Base-by-base conservation (phyloP, 2,329 filamentous ascomycete species). In the Spiromastix sp. region DNA sequence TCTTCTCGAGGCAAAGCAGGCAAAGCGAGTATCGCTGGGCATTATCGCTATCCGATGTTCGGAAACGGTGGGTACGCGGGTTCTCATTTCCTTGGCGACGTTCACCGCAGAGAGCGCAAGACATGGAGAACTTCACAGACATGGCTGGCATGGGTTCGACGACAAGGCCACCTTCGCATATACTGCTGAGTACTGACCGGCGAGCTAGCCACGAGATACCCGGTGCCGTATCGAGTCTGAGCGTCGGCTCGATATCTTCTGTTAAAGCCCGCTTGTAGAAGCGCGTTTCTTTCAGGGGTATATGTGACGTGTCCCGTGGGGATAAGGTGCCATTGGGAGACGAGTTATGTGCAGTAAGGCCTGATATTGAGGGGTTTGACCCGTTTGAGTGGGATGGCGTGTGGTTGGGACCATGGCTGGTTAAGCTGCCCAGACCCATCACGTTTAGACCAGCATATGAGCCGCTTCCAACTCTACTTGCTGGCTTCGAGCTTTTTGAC, bases 161-260 rank as follows among this genome's bases (percentile, higher is more conserved):
- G 3, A 94, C 78, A 13, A 98, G 68, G 8, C 77, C 81, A 8
- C 89, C 89, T 24, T 93, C 83, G 13, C 81, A 81, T 45, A 98
- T 82, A 34, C 85, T 79, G 41, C 73, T 81, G 24, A 94, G 60
- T 4, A 96, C 86, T 4, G 81, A 83, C 38, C 91, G 79, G 30
- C 89, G 81, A 32, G 85, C 86, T 30, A 98, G 72, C 85, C 91
- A 98, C 1, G 86, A 95, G 18, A 98, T 73, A 0, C 87, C 85
- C 0, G 91, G 91, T 0, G 91, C 87, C 2, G 77, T 72, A 56
- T 98, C 91, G 3, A 98, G 72, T 27, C 91, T 79, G 7, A 98
- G 66, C 0, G 91, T 94, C 1, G 91, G 91, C 54, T 98, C 91
- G 38, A 98, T 85, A 52, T 98, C 91, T 57, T 98, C 91, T 13